These are phyloP conservation scores for Salvia sclarea DNA, from an alignment of 305 asterid genomes.

Conservation along the genomic window DNA sequence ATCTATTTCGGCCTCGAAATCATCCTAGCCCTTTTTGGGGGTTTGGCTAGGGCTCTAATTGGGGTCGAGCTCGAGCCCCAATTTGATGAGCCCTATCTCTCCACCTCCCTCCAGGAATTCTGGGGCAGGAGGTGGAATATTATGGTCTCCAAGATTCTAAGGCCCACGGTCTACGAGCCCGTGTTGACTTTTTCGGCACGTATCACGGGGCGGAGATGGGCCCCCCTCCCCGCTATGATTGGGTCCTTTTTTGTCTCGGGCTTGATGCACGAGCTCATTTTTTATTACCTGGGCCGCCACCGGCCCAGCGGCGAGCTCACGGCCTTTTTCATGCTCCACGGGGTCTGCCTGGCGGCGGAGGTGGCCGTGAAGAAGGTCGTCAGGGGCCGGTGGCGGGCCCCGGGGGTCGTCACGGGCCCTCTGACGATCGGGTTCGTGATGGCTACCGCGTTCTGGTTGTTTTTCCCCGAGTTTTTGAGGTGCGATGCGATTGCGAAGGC, in stretches of 20 bases:
- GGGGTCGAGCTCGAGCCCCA: slow-evolving; percentile 10
- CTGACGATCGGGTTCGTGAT: slow-evolving; percentile 35
- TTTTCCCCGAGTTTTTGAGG: slow-evolving; percentile 38
- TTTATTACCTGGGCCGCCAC: slow-evolving; percentile 48
- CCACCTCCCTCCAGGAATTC: slow-evolving; percentile 59
- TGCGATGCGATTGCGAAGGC: slow-evolving; percentile 16
- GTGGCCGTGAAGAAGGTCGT: slow-evolving; percentile 44
- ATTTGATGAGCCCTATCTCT: slow-evolving; percentile 1
- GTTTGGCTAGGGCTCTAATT: background rate
- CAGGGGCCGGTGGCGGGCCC: slow-evolving; percentile 41
- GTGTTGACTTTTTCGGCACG: slow-evolving; percentile 22
- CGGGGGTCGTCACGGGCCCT: slow-evolving; percentile 21
- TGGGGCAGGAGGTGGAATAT: slow-evolving; percentile 84
- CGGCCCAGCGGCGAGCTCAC: slow-evolving; percentile 61
- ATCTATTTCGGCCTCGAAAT: slow-evolving; percentile 13
- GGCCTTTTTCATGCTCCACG: slow-evolving; percentile 54
- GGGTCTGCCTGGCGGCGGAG: slow-evolving; percentile 44
- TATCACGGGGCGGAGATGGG: slow-evolving; percentile 48
- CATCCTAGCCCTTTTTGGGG: background rate
- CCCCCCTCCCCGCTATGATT: slow-evolving; percentile 46
- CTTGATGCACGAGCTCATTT: slow-evolving; percentile 66
- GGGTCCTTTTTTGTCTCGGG: slow-evolving; percentile 55
- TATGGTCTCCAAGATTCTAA: slow-evolving; percentile 58
- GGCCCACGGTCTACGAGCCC: slow-evolving; percentile 64
- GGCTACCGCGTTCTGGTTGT: slow-evolving; percentile 40